Conservation (phyloP, 2,329 filamentous ascomycete species). For the Aspergillus tubingensis region DNA sequence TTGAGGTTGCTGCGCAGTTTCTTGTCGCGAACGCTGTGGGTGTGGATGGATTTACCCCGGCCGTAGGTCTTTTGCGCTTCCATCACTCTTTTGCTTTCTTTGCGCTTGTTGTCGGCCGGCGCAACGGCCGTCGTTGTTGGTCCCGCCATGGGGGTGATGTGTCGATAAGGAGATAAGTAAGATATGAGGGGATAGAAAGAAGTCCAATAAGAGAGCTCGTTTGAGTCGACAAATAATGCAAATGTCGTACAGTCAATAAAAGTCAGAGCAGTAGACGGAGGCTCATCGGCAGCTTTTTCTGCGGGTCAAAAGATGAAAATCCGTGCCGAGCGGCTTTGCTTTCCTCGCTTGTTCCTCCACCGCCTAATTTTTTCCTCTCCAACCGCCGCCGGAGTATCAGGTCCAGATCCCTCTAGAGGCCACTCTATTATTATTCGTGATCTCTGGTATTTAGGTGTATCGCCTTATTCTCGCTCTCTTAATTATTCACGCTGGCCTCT, state of each 20-base stretch:
- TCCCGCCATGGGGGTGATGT: slow-evolving; percentile 30
- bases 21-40: slow-evolving; percentile 78
- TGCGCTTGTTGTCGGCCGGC: slow-evolving; percentile 36
- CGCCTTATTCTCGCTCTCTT: slow-evolving; percentile 9
- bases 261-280: background rate
- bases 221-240: background rate
- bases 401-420: slow-evolving; percentile 4
- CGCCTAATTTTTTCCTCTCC: slow-evolving; percentile 36
- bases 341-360: slow-evolving; percentile 32
- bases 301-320: slow-evolving; percentile 15
- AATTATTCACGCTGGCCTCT: slow-evolving; percentile 46
- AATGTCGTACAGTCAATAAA: background rate
- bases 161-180: slow-evolving; percentile 1
- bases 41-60: slow-evolving; percentile 73
- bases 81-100: slow-evolving; percentile 42
- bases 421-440: slow-evolving; percentile 13
- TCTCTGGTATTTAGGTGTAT: slow-evolving; percentile 15
- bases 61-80: slow-evolving; percentile 77
- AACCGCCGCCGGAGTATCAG: slow-evolving; percentile 19
- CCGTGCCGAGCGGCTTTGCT: slow-evolving; percentile 5
- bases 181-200: background rate
- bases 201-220: background rate
- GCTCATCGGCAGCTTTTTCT: slow-evolving; percentile 15
- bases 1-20: slow-evolving; percentile 82
- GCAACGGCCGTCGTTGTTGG: slow-evolving; percentile 32